Percentiles rank a stretch among this genome's conserved stretches.
phyloP scores from a whole-genome alignment of 2,329 filamentous ascomycete species.

The Xylaria arbuscula region DNA sequence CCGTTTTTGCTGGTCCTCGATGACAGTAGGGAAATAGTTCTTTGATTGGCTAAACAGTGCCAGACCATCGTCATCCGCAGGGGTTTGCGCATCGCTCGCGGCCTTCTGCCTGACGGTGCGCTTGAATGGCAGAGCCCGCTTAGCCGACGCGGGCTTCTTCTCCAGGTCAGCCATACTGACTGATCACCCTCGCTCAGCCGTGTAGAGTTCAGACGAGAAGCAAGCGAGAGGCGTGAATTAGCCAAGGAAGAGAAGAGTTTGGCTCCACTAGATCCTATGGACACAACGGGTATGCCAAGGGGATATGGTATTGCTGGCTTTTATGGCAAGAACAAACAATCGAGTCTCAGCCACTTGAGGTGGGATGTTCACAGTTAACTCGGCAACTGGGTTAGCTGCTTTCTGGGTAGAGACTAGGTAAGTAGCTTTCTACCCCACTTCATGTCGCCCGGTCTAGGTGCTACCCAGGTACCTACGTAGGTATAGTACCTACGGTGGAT shows the following conservation, averaged over 20 bases:
- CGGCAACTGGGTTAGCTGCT: conserved; percentile 18
- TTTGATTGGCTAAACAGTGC: conserved; percentile 63
- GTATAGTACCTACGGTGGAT: no score
- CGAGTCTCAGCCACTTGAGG: background rate
- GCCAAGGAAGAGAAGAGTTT: background rate
- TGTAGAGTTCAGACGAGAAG: background rate
- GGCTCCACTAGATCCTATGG: no score
- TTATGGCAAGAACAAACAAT: background rate
- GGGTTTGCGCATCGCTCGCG: conserved; percentile 45
- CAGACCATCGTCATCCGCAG: conserved; percentile 54
- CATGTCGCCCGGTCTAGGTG: conserved; percentile 2
- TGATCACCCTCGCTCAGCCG: conserved; percentile 5
- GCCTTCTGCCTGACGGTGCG: conserved; percentile 56
- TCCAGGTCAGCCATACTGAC: conserved; percentile 51
- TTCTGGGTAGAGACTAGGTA: conserved; percentile 3
- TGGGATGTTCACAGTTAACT: conserved; percentile 16
- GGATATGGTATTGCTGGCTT: background rate
- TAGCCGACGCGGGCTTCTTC: conserved; percentile 44
- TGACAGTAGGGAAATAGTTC: conserved; percentile 60
- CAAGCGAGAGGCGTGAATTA: background rate
- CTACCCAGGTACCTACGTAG: background rate
- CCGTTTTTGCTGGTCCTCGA: conserved; percentile 54
- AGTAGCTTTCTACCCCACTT: conserved; percentile 11
- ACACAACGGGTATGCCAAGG: background rate
- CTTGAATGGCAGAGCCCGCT: conserved; percentile 62